Evolutionary conservation across 805 yeast genomes (phyloP), one percentile per base, ranked within the genome.

Genomic region (Hanseniaspora thailandica): DNA sequence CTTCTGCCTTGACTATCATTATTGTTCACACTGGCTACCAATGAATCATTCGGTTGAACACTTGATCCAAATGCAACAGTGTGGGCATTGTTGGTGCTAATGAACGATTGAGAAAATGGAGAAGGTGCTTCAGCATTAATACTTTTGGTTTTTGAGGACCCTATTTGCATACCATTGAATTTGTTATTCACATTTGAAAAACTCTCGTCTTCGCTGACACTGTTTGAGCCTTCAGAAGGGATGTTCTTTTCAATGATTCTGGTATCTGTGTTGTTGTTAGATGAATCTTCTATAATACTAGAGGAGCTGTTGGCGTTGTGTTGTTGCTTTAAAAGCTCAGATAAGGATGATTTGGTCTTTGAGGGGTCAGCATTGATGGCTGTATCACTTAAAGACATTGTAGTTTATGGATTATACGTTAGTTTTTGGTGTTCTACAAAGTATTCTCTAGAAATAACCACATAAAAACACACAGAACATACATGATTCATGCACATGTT

Each of bases 21-120:
- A 23, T 19, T 47, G 35, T 38, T 36, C 12, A 43, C 34, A n/a
- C 48, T 45, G 7, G 34, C 13, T 17, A 28, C 7, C 47, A 40
- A 40, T 2, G 35, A 39, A 45, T 50, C 54, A 23, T 45, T 34
- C 39, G 36, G 30, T 33, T 49, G 55, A 57, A 57, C 52, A 41
- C 60, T 56, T 34, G 66, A 60, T 2, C 63, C 64, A 30, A 59
- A 56, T 9, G 65, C 55, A 2, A 69, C 69, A 7, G 70, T 67
- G 49, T 67, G 69, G 6, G 70, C 70, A 44, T 65, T 65, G 55
- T 67, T 67, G 6, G 65, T 62, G 47, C 56, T 63, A 25, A 66
- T 45, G 28, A 67, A 67, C 52, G 69, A 65, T 10, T 64, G 59
- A 4, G 67, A 63, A 22, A 63, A 57, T 6, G 65, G 56, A 23